Evolutionary conservation across 768 basidiomycete genomes (phyloP), one percentile per base, ranked within the genome.

Genomic region (Amanita pseudoporphyria): DNA sequence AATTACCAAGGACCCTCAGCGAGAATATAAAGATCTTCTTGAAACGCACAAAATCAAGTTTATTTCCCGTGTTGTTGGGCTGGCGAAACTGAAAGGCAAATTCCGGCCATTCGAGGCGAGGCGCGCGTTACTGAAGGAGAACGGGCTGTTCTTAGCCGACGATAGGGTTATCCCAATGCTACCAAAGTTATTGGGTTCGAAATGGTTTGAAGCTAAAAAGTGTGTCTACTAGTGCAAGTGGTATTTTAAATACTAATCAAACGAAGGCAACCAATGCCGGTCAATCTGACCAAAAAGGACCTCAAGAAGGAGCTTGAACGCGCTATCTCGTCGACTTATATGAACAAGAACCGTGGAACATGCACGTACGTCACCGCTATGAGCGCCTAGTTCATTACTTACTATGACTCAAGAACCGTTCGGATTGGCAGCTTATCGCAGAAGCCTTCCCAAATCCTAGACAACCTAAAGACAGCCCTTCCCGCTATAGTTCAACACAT

Each of bases 121-220:
- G 39, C 71, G 96, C 39, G 69, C 85, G 61, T 66, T 98, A 31
- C 68, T 94, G 56, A 86, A 85, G 62, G 92, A 96, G 62, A 87
- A 95, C 56, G 94, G 82, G 6, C 61, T 98, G 55, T 99, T 97
- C 68, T 74, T 98, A 44, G 92, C 91, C 13, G 96, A 99, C 66
- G 91, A 96, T 53, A 73, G 92, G 24, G 73, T 99, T 37, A 70
- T 95, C 32, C 85, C 87, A n/a, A 67, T 91, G 47, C 76, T 98
- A 49, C 95, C 95, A 1, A 80, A 79, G 53, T 67, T 97, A 41
- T 72, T 98, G 2, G 96, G 96, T 5, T 82, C 79, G 45, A 86
- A 84, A 58, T 98, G 90, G 78, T 92, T 97, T 58, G 78, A 88
- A 26, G 90, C 93, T 1, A 98, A 98, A 70, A 98, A 97, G 93